Evolutionary conservation across 371 early-diverging fungal species (phyloP), one percentile per base, ranked within the genome.

Genomic region (Mucor lusitanicus): DNA sequence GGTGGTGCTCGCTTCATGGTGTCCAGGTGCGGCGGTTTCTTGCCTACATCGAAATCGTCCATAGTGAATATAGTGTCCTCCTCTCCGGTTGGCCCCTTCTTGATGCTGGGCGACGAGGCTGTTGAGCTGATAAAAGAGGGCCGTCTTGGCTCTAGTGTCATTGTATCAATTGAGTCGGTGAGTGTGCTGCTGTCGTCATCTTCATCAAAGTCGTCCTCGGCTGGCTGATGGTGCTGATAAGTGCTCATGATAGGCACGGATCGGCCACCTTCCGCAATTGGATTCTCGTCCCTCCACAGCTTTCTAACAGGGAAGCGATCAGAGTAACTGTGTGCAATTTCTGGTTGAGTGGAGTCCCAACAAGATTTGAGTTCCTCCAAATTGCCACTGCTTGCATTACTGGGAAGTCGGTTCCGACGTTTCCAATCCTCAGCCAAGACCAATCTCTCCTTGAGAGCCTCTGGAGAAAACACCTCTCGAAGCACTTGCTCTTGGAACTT

Each of bases 391-490:
- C 54, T 54, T 21, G 64, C 35, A 28, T 32, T 35, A 58, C 11
- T 28, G 2, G 59, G 21, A 7, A 33, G 17, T 27, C 39, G 12
- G 30, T 61, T 40, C 33, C 40, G 57, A 23, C 59, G 63, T 15
- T 73, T 70, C 81, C 83, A 81, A 30, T 74, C 76, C 11, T 77
- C 69, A 0, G 79, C 81, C 25, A 76, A 74, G 9, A 81, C 70
- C 46, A 87, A 64, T 11, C 91, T 82, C 42, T 87, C 86, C 50
- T 79, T 79, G 5, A 92, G 64, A 12, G 91, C 89, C 55, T 86
- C 76, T 0, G 90, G 90, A 4, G 94, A 90, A 54, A 93, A 87
- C 0, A 92, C 93, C 39, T 94, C 94, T 17, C 83, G 79, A 28
- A 94, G 72, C 0, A 94, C 90, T 69, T 89, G 85, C 64, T 93